A percentile compares a stretch with the other conserved stretches of the same genome.
Conservation (phyloP, 345 rosid species). For the Pseudoturritis turrita region DNA sequence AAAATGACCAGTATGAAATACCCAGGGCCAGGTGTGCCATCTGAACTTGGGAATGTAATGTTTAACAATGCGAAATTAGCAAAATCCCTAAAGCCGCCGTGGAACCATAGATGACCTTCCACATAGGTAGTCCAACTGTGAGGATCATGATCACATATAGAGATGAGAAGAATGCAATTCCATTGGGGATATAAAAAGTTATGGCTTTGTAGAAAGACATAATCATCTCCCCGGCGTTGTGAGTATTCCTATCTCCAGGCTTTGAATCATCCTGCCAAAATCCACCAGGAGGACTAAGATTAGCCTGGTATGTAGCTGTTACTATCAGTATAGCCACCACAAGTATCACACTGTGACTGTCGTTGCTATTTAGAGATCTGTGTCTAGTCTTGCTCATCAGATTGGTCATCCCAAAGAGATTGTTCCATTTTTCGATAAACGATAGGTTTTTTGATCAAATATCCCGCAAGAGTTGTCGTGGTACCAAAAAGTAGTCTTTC, state of each 20-base stretch:
- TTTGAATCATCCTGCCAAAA: slow-evolving; percentile 13
- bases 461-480: not conserved
- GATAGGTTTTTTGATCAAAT: not conserved
- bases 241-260: not conserved
- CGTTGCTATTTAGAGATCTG: not conserved
- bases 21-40: too few species aligned
- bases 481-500: not conserved
- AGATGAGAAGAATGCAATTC: slow-evolving; percentile 12
- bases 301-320: slow-evolving; percentile 32
- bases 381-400: not conserved
- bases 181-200: not conserved
- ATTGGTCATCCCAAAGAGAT: not conserved
- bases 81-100: not conserved
- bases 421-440: not conserved
- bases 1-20: too few species aligned
- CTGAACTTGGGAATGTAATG: too few species aligned
- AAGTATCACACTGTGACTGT: not conserved
- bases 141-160: slow-evolving; percentile 8
- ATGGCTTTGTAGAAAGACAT: not conserved
- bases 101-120: not conserved
- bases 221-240: slow-evolving; percentile 12
- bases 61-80: too few species aligned
- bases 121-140: slow-evolving; percentile 10
- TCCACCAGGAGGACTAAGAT: slow-evolving; percentile 27
- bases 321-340: too few species aligned